Evolutionary conservation across 73 alveolate genomes (phyloP).

Genomic region (Paramecium sexaurelia): DNA sequence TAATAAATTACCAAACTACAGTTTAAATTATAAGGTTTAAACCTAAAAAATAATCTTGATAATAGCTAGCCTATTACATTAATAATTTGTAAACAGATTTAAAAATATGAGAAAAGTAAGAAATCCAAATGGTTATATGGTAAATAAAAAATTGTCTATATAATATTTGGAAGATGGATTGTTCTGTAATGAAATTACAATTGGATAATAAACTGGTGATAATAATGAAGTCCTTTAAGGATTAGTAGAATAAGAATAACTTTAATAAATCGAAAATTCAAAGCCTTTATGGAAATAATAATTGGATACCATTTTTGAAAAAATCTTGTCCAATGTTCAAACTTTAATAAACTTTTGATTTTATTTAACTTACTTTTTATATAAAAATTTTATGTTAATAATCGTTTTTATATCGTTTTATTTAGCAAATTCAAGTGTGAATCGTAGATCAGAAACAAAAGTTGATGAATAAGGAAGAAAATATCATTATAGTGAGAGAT

Average conservation of each 20-base stretch:
- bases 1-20: not conserved
- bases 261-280: not conserved
- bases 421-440: not conserved
- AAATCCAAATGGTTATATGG: not conserved
- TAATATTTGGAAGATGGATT: not conserved
- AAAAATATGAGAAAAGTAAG: not conserved
- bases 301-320: not conserved
- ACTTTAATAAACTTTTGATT: not conserved
- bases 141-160: not conserved
- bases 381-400: not conserved
- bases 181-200: not conserved
- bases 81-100: not conserved
- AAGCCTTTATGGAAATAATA: not conserved
- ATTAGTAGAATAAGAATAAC: not conserved
- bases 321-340: not conserved
- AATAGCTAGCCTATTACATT: not conserved
- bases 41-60: not conserved
- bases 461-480: not conserved
- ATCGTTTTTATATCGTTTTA: not conserved
- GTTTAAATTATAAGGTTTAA: not conserved
- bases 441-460: not conserved
- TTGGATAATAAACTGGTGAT: not conserved
- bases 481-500: constrained; percentile 7
- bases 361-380: not conserved
- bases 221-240: not conserved